Percentiles rank a stretch among this genome's conserved stretches.
Evolutionary conservation across 495 filamentous ascomycete species (phyloP).

Genomic region (Annulohypoxylon bovei): DNA sequence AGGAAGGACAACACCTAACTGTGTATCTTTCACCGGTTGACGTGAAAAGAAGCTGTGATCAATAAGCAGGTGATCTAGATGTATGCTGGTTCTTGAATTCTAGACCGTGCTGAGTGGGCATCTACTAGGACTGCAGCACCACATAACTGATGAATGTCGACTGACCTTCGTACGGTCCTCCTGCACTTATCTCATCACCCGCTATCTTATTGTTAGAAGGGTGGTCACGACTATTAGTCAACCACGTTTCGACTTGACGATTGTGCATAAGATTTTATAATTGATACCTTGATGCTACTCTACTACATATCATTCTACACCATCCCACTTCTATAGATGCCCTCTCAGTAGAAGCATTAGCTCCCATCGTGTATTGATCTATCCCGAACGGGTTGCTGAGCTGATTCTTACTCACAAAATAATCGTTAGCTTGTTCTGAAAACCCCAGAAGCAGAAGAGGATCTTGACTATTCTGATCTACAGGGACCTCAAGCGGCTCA

Average conservation of each 20-base stretch:
- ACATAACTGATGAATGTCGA: not conserved
- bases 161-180: not conserved
- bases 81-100: not conserved
- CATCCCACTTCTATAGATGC: not conserved
- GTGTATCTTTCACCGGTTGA: not conserved
- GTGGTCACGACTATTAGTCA: not conserved
- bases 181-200: not conserved
- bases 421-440: not conserved
- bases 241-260: not conserved
- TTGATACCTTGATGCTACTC: not conserved
- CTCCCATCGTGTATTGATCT: not conserved
- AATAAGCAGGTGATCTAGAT: not conserved
- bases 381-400: not conserved
- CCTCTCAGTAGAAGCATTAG: not conserved
- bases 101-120: not conserved
- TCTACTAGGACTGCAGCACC: not conserved
- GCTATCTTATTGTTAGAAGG: not conserved
- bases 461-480: not conserved
- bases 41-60: not conserved
- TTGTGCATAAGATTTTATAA: not conserved
- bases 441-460: not conserved
- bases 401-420: not conserved
- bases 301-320: not conserved
- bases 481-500: not conserved
- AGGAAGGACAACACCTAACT: not conserved